Base-by-base conservation (phyloP, 2,329 filamentous ascomycete genomes). In the Lasiodiplodia theobromae region DNA sequence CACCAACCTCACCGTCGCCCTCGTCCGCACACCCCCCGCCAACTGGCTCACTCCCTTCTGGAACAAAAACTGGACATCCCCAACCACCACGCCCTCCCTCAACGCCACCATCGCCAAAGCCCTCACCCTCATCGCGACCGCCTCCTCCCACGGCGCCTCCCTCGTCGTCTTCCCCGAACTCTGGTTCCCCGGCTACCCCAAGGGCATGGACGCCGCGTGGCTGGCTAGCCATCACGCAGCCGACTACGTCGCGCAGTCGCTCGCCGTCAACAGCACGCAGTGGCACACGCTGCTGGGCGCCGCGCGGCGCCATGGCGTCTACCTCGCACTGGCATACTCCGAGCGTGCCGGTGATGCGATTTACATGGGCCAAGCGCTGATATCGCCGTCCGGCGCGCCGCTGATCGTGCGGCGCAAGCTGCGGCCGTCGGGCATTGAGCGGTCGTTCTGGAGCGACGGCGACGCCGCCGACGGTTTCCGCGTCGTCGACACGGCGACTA, bases 261-360 rank as follows among this genome's bases (percentile, higher is more conserved):
- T 66, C 44, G 62, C 64, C 53, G 38, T 77, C 74, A 78, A 77
- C 69, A 79, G 72, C 71, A 73, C 75, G 63, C 74, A 79, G 65
- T 79, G 77, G 70, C 79, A 79, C 67, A 74, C 76, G n/a, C 76
- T 80, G 12, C 75, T 77, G n/a, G 75, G 77, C 16, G 74, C 76
- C 52, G 72, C 73, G 18, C 73, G 74, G 28, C 18, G 6, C 3
- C 70, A 73, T 57, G 77, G 79, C 57, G 71, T 79, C 54, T 70
- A 71, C 49, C 72, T 71, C 10, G 74, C 79, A 21, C 77, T 77
- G 47, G 73, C 74, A 18, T 77, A 73, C 34, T 79, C 77, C 70
- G 74, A 74, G 21, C 69, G 73, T 28, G 72, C 71, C 6, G 72
- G 71, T 38, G 72, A 78, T 5, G 74, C 76, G 1, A 76, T 80